phyloP scores from a whole-genome alignment of 179 eudicot genomes.

The Actinidia polygama region DNA sequence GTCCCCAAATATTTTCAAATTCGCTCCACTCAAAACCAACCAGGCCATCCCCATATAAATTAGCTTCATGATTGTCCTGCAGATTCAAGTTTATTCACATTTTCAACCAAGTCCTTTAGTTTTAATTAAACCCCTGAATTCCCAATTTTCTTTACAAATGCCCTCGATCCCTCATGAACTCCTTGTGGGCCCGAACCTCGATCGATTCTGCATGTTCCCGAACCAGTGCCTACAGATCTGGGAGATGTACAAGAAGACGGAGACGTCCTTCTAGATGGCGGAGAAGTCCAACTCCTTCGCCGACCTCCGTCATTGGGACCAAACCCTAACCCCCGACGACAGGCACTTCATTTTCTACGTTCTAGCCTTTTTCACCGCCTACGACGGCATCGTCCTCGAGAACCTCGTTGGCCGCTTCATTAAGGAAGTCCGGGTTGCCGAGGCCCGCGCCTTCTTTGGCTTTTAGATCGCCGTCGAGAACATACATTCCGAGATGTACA shows the following conservation, averaged over 20 bases:
- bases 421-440: conserved; percentile 76
- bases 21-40: no score
- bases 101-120: no score
- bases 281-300: conserved; percentile 74
- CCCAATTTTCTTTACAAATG: no score
- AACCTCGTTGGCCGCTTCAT: conserved; percentile 77
- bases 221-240: conserved; percentile 76
- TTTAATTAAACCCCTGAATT: no score
- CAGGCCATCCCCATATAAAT: no score
- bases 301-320: conserved; percentile 68
- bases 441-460: conserved; percentile 82
- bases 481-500: conserved; percentile 84
- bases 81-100: no score
- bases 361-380: conserved; percentile 79
- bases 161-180: no score
- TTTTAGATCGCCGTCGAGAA: conserved; percentile 85
- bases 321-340: conserved; percentile 49
- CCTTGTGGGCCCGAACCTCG: no score
- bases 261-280: conserved; percentile 90
- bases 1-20: no score
- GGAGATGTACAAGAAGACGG: conserved; percentile 96
- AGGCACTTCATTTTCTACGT: conserved; percentile 71
- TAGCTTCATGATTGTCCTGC: no score
- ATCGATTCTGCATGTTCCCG: no score
- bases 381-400: conserved; percentile 81